Evolutionary conservation across 768 basidiomycete genomes (phyloP).

Genomic region (Lactarius evosmus): DNA sequence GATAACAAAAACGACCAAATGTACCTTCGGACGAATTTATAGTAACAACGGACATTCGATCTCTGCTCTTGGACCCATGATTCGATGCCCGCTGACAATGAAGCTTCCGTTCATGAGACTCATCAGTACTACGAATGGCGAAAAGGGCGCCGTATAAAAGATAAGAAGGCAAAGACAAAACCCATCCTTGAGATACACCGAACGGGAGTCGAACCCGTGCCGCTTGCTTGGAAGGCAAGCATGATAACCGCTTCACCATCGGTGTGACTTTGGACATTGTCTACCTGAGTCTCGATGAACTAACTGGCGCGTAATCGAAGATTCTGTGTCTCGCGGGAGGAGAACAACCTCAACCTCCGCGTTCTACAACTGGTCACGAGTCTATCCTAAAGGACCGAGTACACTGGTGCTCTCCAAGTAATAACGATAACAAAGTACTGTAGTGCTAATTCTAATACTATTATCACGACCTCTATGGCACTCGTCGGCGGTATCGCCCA

Average conservation of each 20-base stretch:
- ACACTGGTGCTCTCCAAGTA: not conserved
- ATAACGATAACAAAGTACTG: not conserved
- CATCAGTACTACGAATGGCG: not conserved
- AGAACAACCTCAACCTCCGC: too few relatives aligned
- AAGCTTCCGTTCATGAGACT: too few relatives aligned
- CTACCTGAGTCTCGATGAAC: too few relatives aligned
- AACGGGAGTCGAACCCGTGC: slow-evolving; percentile 35
- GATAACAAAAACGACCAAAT: too few relatives aligned
- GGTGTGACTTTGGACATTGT: slow-evolving; percentile 21
- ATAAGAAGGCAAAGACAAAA: not conserved
- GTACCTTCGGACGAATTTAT: too few relatives aligned
- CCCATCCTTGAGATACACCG: slow-evolving; percentile 19
- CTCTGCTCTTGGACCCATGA: not conserved
- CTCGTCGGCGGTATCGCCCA: slow-evolving; percentile 17
- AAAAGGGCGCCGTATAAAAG: not conserved
- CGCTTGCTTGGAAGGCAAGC: slow-evolving; percentile 39
- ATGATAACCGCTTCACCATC: slow-evolving; percentile 37
- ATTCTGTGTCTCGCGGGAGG: too few relatives aligned
- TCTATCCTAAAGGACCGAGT: not conserved
- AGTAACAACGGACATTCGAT: not conserved
- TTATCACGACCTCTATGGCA: not conserved
- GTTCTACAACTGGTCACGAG: not conserved
- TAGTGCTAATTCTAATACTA: not conserved
- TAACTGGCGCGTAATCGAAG: too few relatives aligned
- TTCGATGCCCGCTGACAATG: too few relatives aligned